Conservation (phyloP, 1,284 basidiomycete genomes). For the Trametes pubescens region DNA sequence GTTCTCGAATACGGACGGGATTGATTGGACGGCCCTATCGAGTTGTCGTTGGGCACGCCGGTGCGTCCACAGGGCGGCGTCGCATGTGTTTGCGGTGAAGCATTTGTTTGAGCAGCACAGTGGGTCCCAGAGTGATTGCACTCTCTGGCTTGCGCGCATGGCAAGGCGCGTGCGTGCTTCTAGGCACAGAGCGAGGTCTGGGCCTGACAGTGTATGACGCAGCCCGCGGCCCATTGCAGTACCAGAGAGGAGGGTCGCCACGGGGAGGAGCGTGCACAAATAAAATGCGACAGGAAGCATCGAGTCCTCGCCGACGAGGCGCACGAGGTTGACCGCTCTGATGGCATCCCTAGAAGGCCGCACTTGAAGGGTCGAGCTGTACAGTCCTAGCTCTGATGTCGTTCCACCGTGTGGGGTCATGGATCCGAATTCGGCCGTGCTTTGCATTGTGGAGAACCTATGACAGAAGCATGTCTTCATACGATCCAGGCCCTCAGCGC, state of each 20-base stretch:
- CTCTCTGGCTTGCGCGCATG: background rate
- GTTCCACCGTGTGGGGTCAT: background rate
- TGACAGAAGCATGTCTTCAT: constrained; percentile 7
- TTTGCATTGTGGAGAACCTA: background rate
- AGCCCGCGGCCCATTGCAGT: background rate
- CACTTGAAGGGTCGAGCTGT: background rate
- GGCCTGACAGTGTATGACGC: background rate
- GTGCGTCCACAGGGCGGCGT: no score
- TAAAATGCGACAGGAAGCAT: constrained; percentile 1
- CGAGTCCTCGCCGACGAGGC: background rate
- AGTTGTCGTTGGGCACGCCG: no score
- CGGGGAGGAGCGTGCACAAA: constrained; percentile 1
- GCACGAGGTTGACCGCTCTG: constrained; percentile 1
- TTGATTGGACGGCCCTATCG: no score
- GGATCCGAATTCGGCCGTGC: background rate
- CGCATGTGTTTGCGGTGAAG: no score
- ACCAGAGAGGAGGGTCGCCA: background rate
- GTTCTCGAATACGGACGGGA: no score
- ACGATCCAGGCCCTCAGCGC: background rate
- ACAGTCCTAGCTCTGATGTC: background rate
- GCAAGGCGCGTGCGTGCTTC: background rate
- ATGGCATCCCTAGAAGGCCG: background rate
- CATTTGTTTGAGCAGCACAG: no score
- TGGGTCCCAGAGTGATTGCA: no score
- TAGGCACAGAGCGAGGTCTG: constrained; percentile 3